Evolutionary conservation across 306 rosid species (phyloP).

Genomic region (Prinsepia uniflora): DNA sequence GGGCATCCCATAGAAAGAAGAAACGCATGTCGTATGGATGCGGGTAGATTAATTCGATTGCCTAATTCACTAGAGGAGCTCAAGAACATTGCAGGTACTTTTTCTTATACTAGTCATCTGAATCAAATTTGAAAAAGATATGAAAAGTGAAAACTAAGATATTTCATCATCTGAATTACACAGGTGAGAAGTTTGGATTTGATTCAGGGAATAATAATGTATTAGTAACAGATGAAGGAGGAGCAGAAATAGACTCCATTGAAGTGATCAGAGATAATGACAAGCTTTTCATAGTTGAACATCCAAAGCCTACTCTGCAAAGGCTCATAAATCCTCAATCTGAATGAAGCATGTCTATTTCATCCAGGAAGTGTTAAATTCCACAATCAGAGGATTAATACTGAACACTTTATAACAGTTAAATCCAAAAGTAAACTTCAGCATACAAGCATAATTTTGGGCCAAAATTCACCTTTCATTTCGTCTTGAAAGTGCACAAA

Average conservation of each 20-base stretch:
- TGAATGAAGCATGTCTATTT: no score
- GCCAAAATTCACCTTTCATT: no score
- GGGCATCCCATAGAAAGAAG: constrained; percentile 65
- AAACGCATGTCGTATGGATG: constrained; percentile 41
- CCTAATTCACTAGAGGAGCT: constrained; percentile 74
- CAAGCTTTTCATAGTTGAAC: constrained; percentile 52
- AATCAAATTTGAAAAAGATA: neutral
- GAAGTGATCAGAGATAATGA: constrained; percentile 88
- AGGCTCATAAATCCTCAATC: constrained; percentile 4
- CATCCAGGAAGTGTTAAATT: no score
- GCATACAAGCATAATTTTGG: no score
- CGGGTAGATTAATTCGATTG: constrained; percentile 74
- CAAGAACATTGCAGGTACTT: constrained; percentile 66
- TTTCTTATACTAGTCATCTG: neutral
- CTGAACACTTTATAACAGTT: no score
- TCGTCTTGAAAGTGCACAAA: no score
- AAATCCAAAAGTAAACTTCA: no score
- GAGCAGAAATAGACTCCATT: constrained; percentile 66
- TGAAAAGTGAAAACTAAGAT: neutral
- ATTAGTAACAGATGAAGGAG: constrained; percentile 63
- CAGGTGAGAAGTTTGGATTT: constrained; percentile 66
- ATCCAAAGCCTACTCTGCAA: constrained; percentile 2
- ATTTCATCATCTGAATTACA: constrained; percentile 16
- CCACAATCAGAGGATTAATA: no score
- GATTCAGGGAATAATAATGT: constrained; percentile 38